Evolutionary conservation across 2,329 filamentous ascomycete species (phyloP), one percentile per base, ranked within the genome.

Genomic region (Alternaria arbusti): DNA sequence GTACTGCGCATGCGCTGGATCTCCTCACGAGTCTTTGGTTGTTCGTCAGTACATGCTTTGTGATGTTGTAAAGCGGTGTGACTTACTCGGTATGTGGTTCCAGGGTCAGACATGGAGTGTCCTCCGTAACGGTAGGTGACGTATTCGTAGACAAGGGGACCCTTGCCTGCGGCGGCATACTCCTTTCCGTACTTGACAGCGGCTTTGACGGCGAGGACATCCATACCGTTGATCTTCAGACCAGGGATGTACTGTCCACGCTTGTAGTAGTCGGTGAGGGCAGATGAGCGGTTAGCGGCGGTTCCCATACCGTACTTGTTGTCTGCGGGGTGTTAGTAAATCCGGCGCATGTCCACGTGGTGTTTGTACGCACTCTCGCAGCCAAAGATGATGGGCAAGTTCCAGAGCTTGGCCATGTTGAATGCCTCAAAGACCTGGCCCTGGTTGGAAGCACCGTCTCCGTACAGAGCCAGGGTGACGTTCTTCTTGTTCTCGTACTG

Each of bases 241-340:
- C 96, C 96, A 62, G 96, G 95, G 74, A 99, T 99, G 87, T 98
- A 99, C 86, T 99, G 96, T 72, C 96, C 96, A 85, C 96, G 95
- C 91, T 98, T 98, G 90, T 99, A 98, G 90, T 99, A 99, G 83
- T 99, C 96, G 82, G 96, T 98, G 80, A 97, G 85, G 76, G 96
- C 96, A 65, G 96, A 95, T 66, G 96, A 94, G 78, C 96, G 94
- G 84, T 91, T 91, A 73, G 96, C 95, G 66, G 96, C 92, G 69
- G 96, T 99, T 85, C 96, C 96, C 96, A 99, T 99, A 83, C 96
- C 96, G 82, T 99, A 99, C 86, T 99, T 99, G 91, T 99, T 99
- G 89, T 99, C 94, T 97, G 63, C 32, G n/a, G 7, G 5, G 6
- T 17, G 59, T 78, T 66, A 78, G 73, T 63, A 36, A 47, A 46